phyloP scores from a whole-genome alignment of 2,329 filamentous ascomycete species.

The Didymellaceae sp. region DNA sequence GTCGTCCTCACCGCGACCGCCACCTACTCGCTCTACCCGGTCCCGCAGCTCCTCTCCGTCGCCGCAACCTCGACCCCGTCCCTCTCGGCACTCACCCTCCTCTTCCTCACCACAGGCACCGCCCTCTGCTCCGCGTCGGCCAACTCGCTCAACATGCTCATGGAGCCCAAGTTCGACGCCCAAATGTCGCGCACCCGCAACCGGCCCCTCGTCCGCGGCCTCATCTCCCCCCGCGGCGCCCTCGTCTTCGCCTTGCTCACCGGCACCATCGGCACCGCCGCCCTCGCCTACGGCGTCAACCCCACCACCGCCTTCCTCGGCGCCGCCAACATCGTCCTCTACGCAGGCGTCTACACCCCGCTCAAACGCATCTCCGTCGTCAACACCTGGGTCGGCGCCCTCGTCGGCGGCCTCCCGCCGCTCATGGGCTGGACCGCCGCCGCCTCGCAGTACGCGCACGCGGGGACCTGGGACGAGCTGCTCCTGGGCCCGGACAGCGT shows the following conservation, averaged over 20 bases:
- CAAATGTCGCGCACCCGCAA: conserved; percentile 94
- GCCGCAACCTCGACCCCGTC: conserved; percentile 73
- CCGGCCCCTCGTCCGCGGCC: conserved; percentile 80
- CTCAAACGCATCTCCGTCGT: conserved; percentile 84
- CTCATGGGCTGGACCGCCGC: conserved; percentile 98
- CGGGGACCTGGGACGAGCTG: conserved; percentile 73
- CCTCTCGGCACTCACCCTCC: conserved; percentile 85
- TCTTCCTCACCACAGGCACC: conserved; percentile 90
- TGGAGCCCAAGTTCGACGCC: conserved; percentile 88
- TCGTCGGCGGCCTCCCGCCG: conserved; percentile 92
- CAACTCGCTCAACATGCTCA: conserved; percentile 96
- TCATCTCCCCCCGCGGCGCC: conserved; percentile 75
- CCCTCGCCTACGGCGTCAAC: conserved; percentile 89
- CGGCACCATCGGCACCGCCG: conserved; percentile 71
- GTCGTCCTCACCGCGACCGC: conserved; percentile 90
- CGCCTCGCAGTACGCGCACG: conserved; percentile 78
- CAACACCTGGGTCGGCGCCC: conserved; percentile 94
- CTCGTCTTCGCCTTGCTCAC: conserved; percentile 79
- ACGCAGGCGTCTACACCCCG: conserved; percentile 91
- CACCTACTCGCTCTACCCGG: conserved; percentile 90
- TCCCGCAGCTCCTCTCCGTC: conserved; percentile 81
- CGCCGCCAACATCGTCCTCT: conserved; percentile 82
- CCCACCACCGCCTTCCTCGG: conserved; percentile 89
- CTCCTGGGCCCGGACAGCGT: conserved; percentile 71
- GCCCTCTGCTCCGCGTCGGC: conserved; percentile 88